These are phyloP conservation scores for Chytriomyces hyalinus DNA, from an alignment of 192 early-diverging fungal species.

Conservation along the genomic window DNA sequence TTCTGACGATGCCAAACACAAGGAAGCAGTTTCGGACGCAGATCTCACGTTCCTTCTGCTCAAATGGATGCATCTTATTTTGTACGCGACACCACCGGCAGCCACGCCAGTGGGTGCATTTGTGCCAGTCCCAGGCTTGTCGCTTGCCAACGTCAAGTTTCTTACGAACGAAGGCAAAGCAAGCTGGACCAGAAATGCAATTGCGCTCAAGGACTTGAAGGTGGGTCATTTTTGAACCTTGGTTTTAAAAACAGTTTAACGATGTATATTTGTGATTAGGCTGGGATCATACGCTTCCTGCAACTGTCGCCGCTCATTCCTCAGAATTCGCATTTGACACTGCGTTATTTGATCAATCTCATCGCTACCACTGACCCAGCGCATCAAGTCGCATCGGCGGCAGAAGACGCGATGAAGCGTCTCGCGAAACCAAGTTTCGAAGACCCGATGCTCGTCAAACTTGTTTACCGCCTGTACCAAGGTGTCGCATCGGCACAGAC, in stretches of 20 bases:
- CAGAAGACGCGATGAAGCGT: conserved; percentile 82
- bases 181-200: conserved; percentile 57
- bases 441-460: conserved; percentile 54
- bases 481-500: conserved; percentile 38
- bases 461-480: conserved; percentile 67
- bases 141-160: conserved; percentile 54
- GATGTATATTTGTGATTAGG: not conserved
- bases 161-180: conserved; percentile 79
- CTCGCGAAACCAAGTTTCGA: conserved; percentile 75
- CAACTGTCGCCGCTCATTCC: conserved; percentile 38
- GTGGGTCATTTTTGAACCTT: conserved; percentile 18
- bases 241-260: not conserved
- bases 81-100: conserved; percentile 60
- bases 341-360: conserved; percentile 66
- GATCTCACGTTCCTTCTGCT: conserved; percentile 62
- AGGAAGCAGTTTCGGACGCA: not conserved
- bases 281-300: conserved; percentile 41
- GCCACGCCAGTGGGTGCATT: conserved; percentile 24
- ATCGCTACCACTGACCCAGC: conserved; percentile 72
- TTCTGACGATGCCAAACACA: not conserved
- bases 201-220: conserved; percentile 45
- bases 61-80: conserved; percentile 67
- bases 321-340: conserved; percentile 51
- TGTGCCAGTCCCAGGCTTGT: conserved; percentile 63
- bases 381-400: conserved; percentile 68